Evolutionary conservation across 2,329 filamentous ascomycete species (phyloP), one percentile per base, ranked within the genome.

Genomic region (Thermothelomyces thermophilus): DNA sequence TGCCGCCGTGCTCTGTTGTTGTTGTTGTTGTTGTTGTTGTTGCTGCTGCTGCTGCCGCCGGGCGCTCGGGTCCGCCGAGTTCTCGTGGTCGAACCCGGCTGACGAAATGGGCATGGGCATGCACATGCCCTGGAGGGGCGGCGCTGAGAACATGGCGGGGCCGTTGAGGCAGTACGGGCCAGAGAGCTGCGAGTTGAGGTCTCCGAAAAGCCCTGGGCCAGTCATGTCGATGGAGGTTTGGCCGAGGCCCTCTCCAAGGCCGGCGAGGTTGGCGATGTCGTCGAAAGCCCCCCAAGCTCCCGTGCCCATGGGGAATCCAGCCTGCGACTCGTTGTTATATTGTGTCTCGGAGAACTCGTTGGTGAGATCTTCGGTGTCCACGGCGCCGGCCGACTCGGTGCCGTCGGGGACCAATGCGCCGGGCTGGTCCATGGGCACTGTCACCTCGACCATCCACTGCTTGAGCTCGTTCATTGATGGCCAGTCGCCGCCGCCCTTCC

Each of bases 401-500:
- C 67, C 67, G 11, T 70, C 68, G 13, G 64, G 56, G 39, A 59
- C 59, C 8, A 63, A 53, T 13, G 70, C 60, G 7, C 65, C 68
- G 14, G 67, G 66, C n/a, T 71, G 68, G 19, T 67, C 69, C 34
- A 67, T 65, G 51, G 64, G 61, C 52, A 74, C 75, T 33, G 65
- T 66, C 39, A 79, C 69, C 62, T 80, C 74, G 16, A 70, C 67
- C 69, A 83, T 79, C 80, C 79, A 84, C 47, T 70, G 68, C 67
- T 80, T 80, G 54, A 83, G 67, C 50, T 78, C 73, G 16, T 62
- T 59, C 78, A 83, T 81, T 5, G 73, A 61, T 5, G 78, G 77
- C 73, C 73, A 76, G 56, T 77, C 70, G 13, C 74, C 74, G 28
- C 76, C 76, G 2, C 71, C 73, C 44, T 74, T 80, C 11, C 75